Evolutionary conservation across 306 rosid genomes (phyloP), one percentile per base, ranked within the genome.

Genomic region (Begonia peltatifolia): DNA sequence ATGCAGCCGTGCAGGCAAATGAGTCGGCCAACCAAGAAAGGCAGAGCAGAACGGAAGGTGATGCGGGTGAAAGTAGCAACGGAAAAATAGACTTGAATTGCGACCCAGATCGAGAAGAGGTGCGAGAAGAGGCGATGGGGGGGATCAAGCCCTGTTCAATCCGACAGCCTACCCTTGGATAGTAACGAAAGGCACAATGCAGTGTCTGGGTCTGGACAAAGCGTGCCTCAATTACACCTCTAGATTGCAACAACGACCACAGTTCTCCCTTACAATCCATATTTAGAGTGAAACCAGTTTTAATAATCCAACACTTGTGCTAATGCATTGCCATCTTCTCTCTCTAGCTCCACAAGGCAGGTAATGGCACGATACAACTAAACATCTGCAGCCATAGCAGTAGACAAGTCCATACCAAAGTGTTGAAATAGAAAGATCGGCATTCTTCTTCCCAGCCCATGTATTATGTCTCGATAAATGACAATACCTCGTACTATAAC

Each of bases 1-100:
- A 64, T 11, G 56, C 55, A 11, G 17, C 11, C 12, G 46, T 60
- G 66, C 74, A 46, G 22, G 7, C 36, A 46, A 72, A 66, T 61
- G 70, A 58, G 47, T 49, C 49, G 11, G 87, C 64, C 44, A 70
- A 64, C 30, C 74, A 72, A 52, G 72, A 44, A 15, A 74, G 70
- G 55, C 61, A 49, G 54, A 66, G 63, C 57, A 57, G 50, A 69
- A 56, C 36, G 46, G 64, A 68, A 71, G 57, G 52, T 35, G 83
- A 74, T 57, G 80, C 44, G 11, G 75, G 63, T 10, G 87, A 77
- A 56, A 63, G 70, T 12, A 73, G 74, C 41, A 64, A 71, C 9
- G 89, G 84, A 58, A 75, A 79, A 61, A 86, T 90, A 49, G 99
- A 90, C 68, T 70, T 90, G 71, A 90, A 90, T 57, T 73, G 70